Base-by-base conservation (phyloP, 1,284 basidiomycete genomes). In the Apiotrichum brassicae region DNA sequence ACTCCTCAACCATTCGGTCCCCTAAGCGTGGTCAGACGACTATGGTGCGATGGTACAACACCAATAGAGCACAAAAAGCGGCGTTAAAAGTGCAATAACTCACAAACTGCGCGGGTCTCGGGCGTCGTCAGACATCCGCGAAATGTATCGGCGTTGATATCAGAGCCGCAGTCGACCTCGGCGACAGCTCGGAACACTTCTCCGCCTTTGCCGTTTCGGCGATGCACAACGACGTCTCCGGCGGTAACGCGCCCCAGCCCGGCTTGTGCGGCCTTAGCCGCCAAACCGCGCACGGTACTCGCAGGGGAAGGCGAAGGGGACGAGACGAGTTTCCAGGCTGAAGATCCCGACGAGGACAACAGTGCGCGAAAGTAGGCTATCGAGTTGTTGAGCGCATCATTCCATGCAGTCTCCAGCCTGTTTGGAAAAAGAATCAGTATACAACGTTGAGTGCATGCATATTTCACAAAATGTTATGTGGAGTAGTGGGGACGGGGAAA, bases 1-100 rank as follows among this genome's bases (percentile, higher is more conserved):
- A 82, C 36, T 83, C 81, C 60, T 95, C 88, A 9, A 97, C 92
- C 49, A 92, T 84, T 14, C 87, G 85, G 67, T 97, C 93, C 93
- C 93, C 75, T 70, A 48, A 41, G 44, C n/a, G n/a, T 30, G n/a
- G 13, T 26, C 28, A 37, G 36, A 26, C 41, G 13, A 18, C 33
- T 34, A 16, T 34, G 33, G 7, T 7, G 16, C 33, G 12, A 34
- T 18, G 16, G 33, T 34, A 16, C 13, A 18, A n/a, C 8, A 26
- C 2, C 16, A 46, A 30, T 14, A n/a, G n/a, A n/a, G n/a, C n/a
- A n/a, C n/a, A n/a, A n/a, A n/a, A n/a, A n/a, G n/a, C n/a, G n/a
- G n/a, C n/a, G n/a, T n/a, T n/a, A n/a, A n/a, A 33, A 11, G 28
- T 24, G 19, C 13, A 33, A 45, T 42, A 19, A 65, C 71, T 65